Conservation (phyloP, 768 basidiomycete species). For the Psilocybe cubensis region DNA sequence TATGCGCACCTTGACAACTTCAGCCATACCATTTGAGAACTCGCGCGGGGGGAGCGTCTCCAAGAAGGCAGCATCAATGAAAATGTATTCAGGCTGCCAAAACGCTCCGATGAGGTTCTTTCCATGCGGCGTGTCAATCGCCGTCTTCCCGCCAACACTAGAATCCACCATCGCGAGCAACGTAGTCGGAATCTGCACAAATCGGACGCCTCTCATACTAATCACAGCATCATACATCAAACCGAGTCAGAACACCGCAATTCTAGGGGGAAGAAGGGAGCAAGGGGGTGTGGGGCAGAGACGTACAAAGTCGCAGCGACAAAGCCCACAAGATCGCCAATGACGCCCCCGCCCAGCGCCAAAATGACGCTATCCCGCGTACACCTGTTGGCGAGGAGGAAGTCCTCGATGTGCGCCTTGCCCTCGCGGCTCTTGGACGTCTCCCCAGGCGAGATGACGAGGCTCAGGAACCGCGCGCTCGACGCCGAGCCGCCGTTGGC, state of each 20-base stretch:
- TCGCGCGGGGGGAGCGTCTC: constrained; percentile 91
- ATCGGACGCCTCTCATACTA: constrained; percentile 96
- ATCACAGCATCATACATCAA: background rate
- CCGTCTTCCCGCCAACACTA: constrained; percentile 96
- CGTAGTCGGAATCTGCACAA: constrained; percentile 96
- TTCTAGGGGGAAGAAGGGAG: no score
- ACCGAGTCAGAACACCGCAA: no score
- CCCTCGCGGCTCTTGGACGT: constrained; percentile 89
- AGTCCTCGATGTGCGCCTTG: constrained; percentile 95
- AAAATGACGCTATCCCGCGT: constrained; percentile 93
- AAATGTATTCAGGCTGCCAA: constrained; percentile 97
- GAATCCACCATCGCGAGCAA: constrained; percentile 99
- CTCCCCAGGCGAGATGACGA: constrained; percentile 89
- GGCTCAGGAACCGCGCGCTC: constrained; percentile 71
- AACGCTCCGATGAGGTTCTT: constrained; percentile 99
- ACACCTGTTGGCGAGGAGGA: constrained; percentile 82
- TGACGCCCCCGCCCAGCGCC: constrained; percentile 95
- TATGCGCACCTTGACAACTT: constrained; percentile 81
- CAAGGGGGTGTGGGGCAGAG: background rate
- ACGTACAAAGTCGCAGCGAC: constrained; percentile 96
- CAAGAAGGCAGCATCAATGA: constrained; percentile 96
- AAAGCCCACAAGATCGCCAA: constrained; percentile 96
- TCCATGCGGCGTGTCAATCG: constrained; percentile 97
- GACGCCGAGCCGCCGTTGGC: constrained; percentile 20
- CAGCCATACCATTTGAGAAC: constrained; percentile 99